Base-by-base conservation (phyloP, 805 yeast species). In the Sungouiella blattae region DNA sequence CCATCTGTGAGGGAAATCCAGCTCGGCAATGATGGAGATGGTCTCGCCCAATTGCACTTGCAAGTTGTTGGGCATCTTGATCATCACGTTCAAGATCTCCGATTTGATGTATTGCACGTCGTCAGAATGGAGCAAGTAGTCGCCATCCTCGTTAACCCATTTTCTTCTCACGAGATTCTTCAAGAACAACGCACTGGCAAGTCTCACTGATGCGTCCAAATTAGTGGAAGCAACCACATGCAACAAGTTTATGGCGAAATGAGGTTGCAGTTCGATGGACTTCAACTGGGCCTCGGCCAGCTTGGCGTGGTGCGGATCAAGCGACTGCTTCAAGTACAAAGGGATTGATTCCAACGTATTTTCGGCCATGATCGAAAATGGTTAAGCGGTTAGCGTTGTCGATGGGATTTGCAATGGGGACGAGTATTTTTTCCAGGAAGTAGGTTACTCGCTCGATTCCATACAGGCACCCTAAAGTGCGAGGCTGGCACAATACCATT, bases 31-130 rank as follows among this genome's bases (percentile, higher is more conserved):
- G 35, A 86, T 69, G 11, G 95, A 80, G 37, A 94, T 80, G 1
- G 96, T 81, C 61, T 94, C 99, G 35, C 97, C 98, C 33, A 93
- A 76, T 64, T 94, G 99, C n/a, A 80, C 70, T 55, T 91, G 96
- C 37, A 93, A 66, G 46, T 80, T 75, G 32, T 75, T 75, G 5
- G 96, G 96, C 33, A 88, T 66, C 24, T 76, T 59, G 42, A 89
- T 81, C 98, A 93, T 88, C 41, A 89, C 67, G n/a, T 80, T 78
- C 33, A 93, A 74, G 44, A 93, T 85, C 53, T 87, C 93, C 7
- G 60, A 37, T 56, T 89, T 89, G 45, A 93, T 75, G 29, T 80
- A 64, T 5, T 60, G 67, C 1, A 84, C 84, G 52, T 89, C 96
- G 4, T 64, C 61, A 0, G 53, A 40, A 1, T 80, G 69, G 18